These are phyloP conservation scores for Bipolaris victoriae DNA, from an alignment of 2,329 filamentous ascomycete genomes.

Conservation along the genomic window DNA sequence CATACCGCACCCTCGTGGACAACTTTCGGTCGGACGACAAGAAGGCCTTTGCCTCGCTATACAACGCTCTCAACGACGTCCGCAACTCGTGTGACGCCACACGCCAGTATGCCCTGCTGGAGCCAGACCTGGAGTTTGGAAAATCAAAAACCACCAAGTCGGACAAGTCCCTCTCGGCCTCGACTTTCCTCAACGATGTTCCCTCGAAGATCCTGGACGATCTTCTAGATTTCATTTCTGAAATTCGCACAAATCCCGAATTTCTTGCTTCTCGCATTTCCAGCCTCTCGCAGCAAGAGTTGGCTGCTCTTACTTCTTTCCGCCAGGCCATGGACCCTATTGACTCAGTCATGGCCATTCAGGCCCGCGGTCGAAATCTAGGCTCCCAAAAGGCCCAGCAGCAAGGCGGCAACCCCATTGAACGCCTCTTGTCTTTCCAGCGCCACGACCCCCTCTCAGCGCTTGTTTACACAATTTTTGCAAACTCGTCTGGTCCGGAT, in stretches of 20 bases:
- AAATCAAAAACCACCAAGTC: slow-evolving; percentile 45
- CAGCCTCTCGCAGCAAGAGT: slow-evolving; percentile 75
- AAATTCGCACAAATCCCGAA: slow-evolving; percentile 83
- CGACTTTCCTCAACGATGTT: slow-evolving; percentile 68
- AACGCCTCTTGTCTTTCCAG: slow-evolving; percentile 86
- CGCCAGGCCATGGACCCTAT: slow-evolving; percentile 80
- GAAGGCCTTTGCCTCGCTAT: slow-evolving; percentile 74
- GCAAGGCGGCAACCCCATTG: slow-evolving; percentile 69
- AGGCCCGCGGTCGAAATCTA: slow-evolving; percentile 59
- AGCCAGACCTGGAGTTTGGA: slow-evolving; percentile 70
- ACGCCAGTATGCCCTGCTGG: slow-evolving; percentile 71
- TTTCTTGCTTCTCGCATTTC: slow-evolving; percentile 85
- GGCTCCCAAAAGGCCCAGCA: slow-evolving; percentile 57
- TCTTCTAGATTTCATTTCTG: slow-evolving; percentile 78
- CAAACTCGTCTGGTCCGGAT: slow-evolving; percentile 81
- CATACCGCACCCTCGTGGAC: slow-evolving; percentile 77
- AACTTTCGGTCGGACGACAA: slow-evolving; percentile 81
- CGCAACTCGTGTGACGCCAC: slow-evolving; percentile 77
- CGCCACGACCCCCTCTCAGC: slow-evolving; percentile 84
- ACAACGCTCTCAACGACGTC: slow-evolving; percentile 80
- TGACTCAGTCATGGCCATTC: slow-evolving; percentile 80
- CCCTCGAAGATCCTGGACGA: slow-evolving; percentile 75
- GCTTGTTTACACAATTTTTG: slow-evolving; percentile 87
- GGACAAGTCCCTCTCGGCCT: slow-evolving; percentile 55
- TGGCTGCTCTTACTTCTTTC: slow-evolving; percentile 77